Evolutionary conservation across 164 flowering plant genomes (phyloP), one percentile per base, ranked within the genome.

Genomic region (Buxus sempervirens): DNA sequence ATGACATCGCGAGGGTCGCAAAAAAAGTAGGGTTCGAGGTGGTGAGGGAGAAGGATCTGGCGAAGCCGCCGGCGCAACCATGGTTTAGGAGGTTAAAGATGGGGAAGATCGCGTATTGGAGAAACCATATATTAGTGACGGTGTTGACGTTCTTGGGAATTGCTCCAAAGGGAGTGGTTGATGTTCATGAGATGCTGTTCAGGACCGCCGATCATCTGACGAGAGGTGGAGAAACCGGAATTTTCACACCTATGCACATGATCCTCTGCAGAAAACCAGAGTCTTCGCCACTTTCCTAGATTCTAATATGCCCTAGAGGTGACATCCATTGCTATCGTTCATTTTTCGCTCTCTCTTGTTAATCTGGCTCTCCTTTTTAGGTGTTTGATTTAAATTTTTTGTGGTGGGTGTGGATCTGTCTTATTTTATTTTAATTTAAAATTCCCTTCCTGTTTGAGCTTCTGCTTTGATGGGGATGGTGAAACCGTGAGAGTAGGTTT

Each of bases 41-140:
- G 26, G 77, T 88, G 76, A 71, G 71, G 38, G 88, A 88, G 82
- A 69, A 67, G 75, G 92, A 88, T 77, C 76, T 88, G 75, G 90
- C 90, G 4, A 70, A 55, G 61, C 88, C 88, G 0, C 92, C 90
- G 38, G 67, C 90, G 1, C 41, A 70, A 16, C 90, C 92, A 18
- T 88, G 92, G 92, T 88, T 90, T 90, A 60, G 67, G 18, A 64
- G 90, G 80, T 70, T 88, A 64, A 84, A 88, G 77, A 88, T 88
- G 90, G 92, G 92, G 4, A 53, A 82, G 66, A 69, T 88, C 48
- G 90, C 92, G 1, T 88, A 88, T 79, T 88, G 92, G 90, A 73
- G 90, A 77, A 86, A 87, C 76, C 92, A 88, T 76, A 77, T 88
- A 38, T 57, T 88, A 14, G 79, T 88, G 0, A 81, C 74, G 0